Base-by-base conservation (phyloP, 495 filamentous ascomycete genomes). In the Penicillium herquei region DNA sequence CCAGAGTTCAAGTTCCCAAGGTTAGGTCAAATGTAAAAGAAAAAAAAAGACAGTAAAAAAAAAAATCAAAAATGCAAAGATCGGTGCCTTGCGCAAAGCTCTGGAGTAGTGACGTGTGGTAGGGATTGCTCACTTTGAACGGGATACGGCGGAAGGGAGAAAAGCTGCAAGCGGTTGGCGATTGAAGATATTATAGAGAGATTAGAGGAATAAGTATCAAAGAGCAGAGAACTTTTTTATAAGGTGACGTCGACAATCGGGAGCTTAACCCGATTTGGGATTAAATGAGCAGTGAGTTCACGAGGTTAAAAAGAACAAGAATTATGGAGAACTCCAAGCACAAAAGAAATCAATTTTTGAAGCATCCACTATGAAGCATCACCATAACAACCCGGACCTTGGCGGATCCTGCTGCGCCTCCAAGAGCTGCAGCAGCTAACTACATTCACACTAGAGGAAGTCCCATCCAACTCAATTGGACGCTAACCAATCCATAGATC, bases 161-260 rank as follows among this genome's bases (percentile, higher is more conserved):
- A 52, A 45, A 47, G 59, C 57, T 68, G 72, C 70, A 71, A 72
- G 55, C 64, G 64, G 60, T 55, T 56, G 54, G 56, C 51, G 58
- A 50, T 34, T 13, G 49, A 48, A 49, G 47, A 52, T 37, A n/a
- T 35, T 37, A 18, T 39, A 32, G 45, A 49, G 11, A 41, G 35
- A 39, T 16, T 39, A 41, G 11, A 26, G 30, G 42, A 2, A 37
- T 9, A 37, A 10, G 12, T 37, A 37, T 10, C 8, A 49, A 53
- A 54, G 46, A 45, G 31, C 48, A 45, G 10, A 49, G 54, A 49
- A 13, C 42, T 31, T 40, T 31, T 48, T 49, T 40, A 61, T 37
- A 47, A 59, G 55, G 69, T 75, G 72, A 75, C 72, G 72, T 75
- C 70, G 72, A 66, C 65, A 70, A 66, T 66, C 53, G 45, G 55